A percentile compares a stretch with the other conserved stretches of the same genome.
Evolutionary conservation across 257 asterid species (phyloP).

Genomic region (Solanum arcanum): DNA sequence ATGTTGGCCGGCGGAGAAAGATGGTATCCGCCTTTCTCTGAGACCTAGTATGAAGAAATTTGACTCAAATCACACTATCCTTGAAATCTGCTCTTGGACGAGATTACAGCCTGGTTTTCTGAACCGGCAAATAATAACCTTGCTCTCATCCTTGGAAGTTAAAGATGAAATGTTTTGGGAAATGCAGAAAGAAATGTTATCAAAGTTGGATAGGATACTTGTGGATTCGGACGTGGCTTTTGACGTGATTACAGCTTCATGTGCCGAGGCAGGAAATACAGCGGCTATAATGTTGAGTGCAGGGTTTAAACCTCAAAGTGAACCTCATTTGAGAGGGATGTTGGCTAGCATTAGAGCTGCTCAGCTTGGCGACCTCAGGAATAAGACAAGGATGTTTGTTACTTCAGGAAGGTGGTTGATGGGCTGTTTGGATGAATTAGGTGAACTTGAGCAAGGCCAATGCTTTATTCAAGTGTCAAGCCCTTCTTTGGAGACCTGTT

Average conservation of each 20-base stretch:
- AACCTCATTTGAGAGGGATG: conserved; percentile 89
- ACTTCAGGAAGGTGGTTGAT: conserved; percentile 85
- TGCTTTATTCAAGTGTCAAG: conserved; percentile 79
- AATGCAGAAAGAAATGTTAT: conserved; percentile 74
- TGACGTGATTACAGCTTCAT: conserved; percentile 64
- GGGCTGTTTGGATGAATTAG: conserved; percentile 92
- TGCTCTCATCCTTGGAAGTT: conserved; percentile 77
- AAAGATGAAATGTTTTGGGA: conserved; percentile 50
- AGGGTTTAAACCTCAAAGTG: conserved; percentile 69
- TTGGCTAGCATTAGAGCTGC: conserved; percentile 83
- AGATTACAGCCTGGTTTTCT: conserved; percentile 87
- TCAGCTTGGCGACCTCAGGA: conserved; percentile 83
- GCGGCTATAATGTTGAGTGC: conserved; percentile 88
- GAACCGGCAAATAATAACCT: conserved; percentile 76
- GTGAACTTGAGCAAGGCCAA: conserved; percentile 67
- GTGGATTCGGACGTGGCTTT: conserved; percentile 66
- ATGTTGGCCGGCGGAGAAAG: conserved; percentile 52
- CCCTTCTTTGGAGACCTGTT: conserved; percentile 60
- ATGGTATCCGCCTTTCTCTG: conserved; percentile 34
- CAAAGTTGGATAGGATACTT: conserved; percentile 54
- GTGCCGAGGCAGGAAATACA: conserved; percentile 69
- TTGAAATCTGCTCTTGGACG: conserved; percentile 98
- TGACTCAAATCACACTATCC: conserved; percentile 54
- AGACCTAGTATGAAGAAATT: conserved; percentile 80
- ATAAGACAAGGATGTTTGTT: conserved; percentile 77